Evolutionary conservation across 1,139 yeast species (phyloP), one percentile per base, ranked within the genome.

Genomic region (Williopsis jadinii): DNA sequence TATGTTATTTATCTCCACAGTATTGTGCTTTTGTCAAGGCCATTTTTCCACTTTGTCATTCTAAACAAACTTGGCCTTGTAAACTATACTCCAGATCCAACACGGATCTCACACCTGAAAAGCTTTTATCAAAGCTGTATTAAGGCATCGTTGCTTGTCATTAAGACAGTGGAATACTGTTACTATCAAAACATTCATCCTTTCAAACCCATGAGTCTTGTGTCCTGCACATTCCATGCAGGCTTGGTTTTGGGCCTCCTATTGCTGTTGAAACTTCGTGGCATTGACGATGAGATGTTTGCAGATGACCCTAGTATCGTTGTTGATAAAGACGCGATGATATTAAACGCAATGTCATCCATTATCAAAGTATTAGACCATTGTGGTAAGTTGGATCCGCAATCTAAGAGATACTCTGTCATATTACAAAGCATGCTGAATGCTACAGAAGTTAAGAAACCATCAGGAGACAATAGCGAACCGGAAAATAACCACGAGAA

Each of bases 1-100:
- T 73, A 72, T 53, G 55, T 70, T 24, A 57, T 64, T 9, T 68
- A 70, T 43, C 54, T 72, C 30, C 62, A 63, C 51, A 68, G 71
- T 2, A 63, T 71, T 19, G 61, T 71, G 47, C 52, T 72, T 27
- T 55, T 73, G 15, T 60, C 73, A 30, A 60, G 75, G 19, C 77
- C 78, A 10, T 70, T 72, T 45, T 68, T 70, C 52, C 64, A 70
- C 53, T 67, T 64, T 41, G 51, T 58, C 36, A 50, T 60, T 3
- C 46, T 61, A 15, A 53, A 51, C 34, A 55, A 54, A 24, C 41
- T 53, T 38, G 44, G 53, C 28, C 30, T 51, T 13, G 45, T 49
- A 27, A 38, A 38, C 12, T 49, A 39, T 37, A 43, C 41, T 43
- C 39, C 46, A 28, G 35, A 45, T 14, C 36, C 51, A 32, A 51